phyloP scores from a whole-genome alignment of 2,329 filamentous ascomycete genomes.

The Triangularia verruculosa region DNA sequence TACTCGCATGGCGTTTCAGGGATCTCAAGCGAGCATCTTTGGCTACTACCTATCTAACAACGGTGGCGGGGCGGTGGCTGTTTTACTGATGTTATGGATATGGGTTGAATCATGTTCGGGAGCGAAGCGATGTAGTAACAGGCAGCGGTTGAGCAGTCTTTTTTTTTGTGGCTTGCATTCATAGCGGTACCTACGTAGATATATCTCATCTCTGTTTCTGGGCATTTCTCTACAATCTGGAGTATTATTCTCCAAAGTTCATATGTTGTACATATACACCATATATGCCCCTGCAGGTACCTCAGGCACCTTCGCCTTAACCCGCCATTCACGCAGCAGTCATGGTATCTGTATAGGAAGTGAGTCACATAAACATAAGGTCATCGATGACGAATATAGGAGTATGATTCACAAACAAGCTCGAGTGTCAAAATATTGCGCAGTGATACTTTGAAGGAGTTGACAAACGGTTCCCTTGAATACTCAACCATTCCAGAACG shows the following conservation, averaged over 20 bases:
- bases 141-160: background rate
- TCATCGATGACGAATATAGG: background rate
- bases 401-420: background rate
- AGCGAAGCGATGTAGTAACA: background rate
- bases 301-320: background rate
- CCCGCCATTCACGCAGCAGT: too few species aligned
- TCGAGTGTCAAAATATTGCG: background rate
- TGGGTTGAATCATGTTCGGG: background rate
- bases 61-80: background rate
- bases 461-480: too few species aligned
- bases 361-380: background rate
- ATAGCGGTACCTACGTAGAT: background rate
- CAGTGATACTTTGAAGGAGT: background rate
- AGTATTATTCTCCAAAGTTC: too few species aligned
- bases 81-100: background rate
- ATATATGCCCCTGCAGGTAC: background rate
- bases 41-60: background rate
- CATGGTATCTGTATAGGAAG: background rate
- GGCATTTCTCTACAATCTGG: background rate
- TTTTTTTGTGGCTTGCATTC: background rate
- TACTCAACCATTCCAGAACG: too few species aligned
- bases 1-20: background rate
- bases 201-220: background rate
- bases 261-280: background rate
- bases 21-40: background rate